Conservation (phyloP, 169 alveolate genomes). For the Cryptosporidium andersoni region DNA sequence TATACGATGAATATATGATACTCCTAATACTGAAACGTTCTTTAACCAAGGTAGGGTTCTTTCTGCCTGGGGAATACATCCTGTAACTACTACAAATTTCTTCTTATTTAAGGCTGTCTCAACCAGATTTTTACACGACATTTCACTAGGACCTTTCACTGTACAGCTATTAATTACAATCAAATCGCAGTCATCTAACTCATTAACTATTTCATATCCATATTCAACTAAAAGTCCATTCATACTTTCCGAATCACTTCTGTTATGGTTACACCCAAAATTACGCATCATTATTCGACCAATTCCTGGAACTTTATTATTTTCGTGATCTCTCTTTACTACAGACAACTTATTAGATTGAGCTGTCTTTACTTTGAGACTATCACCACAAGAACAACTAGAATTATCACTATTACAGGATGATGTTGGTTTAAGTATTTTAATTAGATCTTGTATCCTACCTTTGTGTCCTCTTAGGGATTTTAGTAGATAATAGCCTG, state of each 20-base stretch:
- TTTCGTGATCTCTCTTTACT: background rate
- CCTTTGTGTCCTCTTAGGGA: too few species aligned
- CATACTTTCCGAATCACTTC: conserved; percentile 96
- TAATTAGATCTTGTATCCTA: too few species aligned
- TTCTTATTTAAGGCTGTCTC: conserved; percentile 72
- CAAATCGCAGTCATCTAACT: conserved; percentile 89
- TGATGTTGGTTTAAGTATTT: too few species aligned
- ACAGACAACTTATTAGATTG: conserved; percentile 13
- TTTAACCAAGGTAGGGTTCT: conserved; percentile 59
- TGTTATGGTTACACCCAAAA: conserved; percentile 99
- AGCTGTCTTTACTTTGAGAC: too few species aligned
- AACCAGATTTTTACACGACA: conserved; percentile 84
- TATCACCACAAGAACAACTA: too few species aligned
- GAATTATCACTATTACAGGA: too few species aligned
- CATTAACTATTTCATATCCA: conserved; percentile 91
- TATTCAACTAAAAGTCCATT: conserved; percentile 87
- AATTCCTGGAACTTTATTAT: conserved; percentile 81
- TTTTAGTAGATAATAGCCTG: too few species aligned
- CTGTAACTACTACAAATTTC: conserved; percentile 85
- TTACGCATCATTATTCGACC: conserved; percentile 90
- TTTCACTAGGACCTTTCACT: conserved; percentile 98
- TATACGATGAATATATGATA: conserved; percentile 81
- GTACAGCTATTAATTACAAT: conserved; percentile 96
- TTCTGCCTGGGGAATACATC: conserved; percentile 97
- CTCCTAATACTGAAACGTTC: conserved; percentile 78